phyloP scores from a whole-genome alignment of 2,329 filamentous ascomycete species.

The Aureobasidium namibiae region DNA sequence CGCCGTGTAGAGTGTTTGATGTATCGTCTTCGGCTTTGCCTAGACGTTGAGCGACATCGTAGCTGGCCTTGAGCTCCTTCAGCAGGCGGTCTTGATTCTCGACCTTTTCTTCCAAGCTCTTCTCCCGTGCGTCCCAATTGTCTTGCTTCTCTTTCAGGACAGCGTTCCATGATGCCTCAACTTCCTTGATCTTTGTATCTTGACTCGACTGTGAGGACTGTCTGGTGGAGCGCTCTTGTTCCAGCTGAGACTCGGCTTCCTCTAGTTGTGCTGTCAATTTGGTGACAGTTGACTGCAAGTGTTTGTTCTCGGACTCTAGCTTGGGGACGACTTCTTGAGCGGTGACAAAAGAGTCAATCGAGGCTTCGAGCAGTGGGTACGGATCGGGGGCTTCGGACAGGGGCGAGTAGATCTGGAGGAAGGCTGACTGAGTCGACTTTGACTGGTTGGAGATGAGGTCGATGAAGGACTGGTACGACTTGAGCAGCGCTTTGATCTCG shows the following conservation, averaged over 20 bases:
- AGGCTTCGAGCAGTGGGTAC: constrained; percentile 91
- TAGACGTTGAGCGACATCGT: constrained; percentile 88
- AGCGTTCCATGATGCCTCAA: constrained; percentile 82
- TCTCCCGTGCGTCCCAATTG: constrained; percentile 94
- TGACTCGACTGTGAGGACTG: constrained; percentile 69
- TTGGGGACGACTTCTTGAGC: constrained; percentile 89
- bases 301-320: constrained; percentile 78
- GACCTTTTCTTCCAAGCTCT: constrained; percentile 81
- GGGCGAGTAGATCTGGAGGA: constrained; percentile 85
- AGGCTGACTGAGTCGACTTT: constrained; percentile 86
- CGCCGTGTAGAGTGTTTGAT: constrained; percentile 48
- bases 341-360: constrained; percentile 84
- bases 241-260: constrained; percentile 69
- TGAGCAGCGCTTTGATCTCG: constrained; percentile 78
- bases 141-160: constrained; percentile 89
- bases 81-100: constrained; percentile 88
- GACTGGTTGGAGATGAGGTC: constrained; percentile 93
- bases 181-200: constrained; percentile 75
- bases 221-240: constrained; percentile 64
- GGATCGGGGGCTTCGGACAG: constrained; percentile 94
- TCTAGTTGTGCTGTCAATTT: constrained; percentile 75
- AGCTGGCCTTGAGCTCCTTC: constrained; percentile 92
- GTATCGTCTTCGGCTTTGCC: constrained; percentile 58
- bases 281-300: constrained; percentile 70
- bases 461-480: constrained; percentile 95